Conservation (phyloP, 768 basidiomycete genomes). For the Termitomyces sp. region DNA sequence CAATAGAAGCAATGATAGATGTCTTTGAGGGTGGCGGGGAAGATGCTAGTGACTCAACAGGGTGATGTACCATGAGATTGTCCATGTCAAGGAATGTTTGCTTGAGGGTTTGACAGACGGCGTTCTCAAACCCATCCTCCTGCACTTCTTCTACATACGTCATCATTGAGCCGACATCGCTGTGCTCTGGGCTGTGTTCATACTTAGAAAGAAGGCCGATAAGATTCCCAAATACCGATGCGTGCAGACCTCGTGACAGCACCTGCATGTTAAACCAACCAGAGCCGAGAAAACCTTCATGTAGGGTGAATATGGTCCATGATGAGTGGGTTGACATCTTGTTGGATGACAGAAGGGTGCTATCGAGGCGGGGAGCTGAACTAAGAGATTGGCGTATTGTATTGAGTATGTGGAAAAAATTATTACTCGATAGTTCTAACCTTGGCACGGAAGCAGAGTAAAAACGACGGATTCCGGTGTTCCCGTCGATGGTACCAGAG, state of each 20-base stretch:
- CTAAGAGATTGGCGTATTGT: neutral
- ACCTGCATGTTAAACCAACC: constrained; percentile 21
- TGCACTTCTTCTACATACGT: neutral
- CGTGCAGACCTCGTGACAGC: constrained; percentile 27
- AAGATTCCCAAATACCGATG: constrained; percentile 9
- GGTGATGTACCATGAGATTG: neutral
- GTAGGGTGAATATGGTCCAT: constrained; percentile 34
- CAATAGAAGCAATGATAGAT: neutral
- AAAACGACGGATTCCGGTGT: constrained; percentile 17
- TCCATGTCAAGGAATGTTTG: constrained; percentile 8
- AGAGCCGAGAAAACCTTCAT: constrained; percentile 31
- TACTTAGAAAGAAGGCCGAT: constrained; percentile 10
- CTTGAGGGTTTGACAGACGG: neutral
- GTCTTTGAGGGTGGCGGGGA: neutral
- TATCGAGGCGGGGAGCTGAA: constrained; percentile 6
- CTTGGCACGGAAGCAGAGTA: constrained; percentile 15
- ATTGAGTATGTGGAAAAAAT: neutral
- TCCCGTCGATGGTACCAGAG: constrained; percentile 8
- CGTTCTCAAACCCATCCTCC: neutral
- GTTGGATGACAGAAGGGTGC: constrained; percentile 8
- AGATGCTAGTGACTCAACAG: neutral
- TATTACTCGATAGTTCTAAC: constrained; percentile 5
- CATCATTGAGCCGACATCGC: constrained; percentile 12
- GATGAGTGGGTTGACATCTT: constrained; percentile 2
- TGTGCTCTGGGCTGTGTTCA: constrained; percentile 13